Conservation (phyloP, 2,329 filamentous ascomycete species). For the Alternaria sp. region DNA sequence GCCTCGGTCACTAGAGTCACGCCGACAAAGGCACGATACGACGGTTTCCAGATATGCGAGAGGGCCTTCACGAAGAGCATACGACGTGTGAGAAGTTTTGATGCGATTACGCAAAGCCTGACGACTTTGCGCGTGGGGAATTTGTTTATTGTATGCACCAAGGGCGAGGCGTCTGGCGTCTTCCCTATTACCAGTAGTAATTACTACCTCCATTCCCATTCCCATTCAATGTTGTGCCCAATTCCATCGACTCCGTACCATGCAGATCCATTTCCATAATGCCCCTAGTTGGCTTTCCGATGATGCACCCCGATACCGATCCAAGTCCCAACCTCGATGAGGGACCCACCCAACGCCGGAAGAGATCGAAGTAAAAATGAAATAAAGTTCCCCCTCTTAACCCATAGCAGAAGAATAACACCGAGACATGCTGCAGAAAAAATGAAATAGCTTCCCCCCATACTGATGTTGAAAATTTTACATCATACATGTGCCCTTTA, state of each 20-base stretch:
- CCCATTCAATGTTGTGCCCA: not conserved
- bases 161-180: slow-evolving; percentile 13
- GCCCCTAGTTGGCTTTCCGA: not conserved
- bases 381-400: slow-evolving; percentile 10
- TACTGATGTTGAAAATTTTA: slow-evolving; percentile 21
- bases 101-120: not conserved
- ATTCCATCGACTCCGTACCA: slow-evolving; percentile 6
- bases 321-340: slow-evolving; percentile 2
- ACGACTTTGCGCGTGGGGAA: not conserved
- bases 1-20: slow-evolving; percentile 34
- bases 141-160: slow-evolving; percentile 12
- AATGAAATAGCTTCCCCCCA: slow-evolving; percentile 45
- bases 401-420: not conserved
- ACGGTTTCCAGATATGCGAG: not conserved
- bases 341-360: slow-evolving; percentile 10
- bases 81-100: not conserved
- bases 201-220: not conserved
- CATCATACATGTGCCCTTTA: slow-evolving; percentile 24
- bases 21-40: not conserved
- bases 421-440: slow-evolving; percentile 28
- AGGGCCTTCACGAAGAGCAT: not conserved
- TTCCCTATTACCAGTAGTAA: not conserved
- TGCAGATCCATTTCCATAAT: slow-evolving; percentile 13
- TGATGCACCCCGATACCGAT: not conserved
- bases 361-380: slow-evolving; percentile 12